phyloP scores from a whole-genome alignment of 768 basidiomycete genomes.

The Xerocomellus amylosporus region DNA sequence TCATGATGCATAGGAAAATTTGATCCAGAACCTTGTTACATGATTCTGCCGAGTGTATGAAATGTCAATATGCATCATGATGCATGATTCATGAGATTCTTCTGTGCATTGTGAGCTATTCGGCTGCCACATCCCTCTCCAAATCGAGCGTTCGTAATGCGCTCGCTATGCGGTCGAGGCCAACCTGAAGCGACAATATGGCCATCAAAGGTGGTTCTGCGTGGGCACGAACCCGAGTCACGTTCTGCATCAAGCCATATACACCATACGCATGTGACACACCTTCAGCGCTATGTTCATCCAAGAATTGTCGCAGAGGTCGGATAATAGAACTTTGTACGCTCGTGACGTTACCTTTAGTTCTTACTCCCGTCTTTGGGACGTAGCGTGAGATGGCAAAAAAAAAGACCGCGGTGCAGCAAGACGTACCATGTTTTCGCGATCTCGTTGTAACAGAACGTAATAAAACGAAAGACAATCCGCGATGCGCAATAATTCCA shows the following conservation, averaged over 20 bases:
- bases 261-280: slow-evolving; percentile 3
- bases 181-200: slow-evolving; percentile 42
- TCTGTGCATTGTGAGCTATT: too few relatives aligned
- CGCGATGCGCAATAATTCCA: slow-evolving; percentile 59
- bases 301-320: slow-evolving; percentile 42
- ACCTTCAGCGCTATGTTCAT: slow-evolving; percentile 36
- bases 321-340: slow-evolving; percentile 45
- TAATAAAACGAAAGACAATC: slow-evolving; percentile 72
- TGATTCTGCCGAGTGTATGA: too few relatives aligned
- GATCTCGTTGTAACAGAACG: slow-evolving; percentile 58
- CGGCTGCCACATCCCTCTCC: not conserved
- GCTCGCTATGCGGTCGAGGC: slow-evolving; percentile 48
- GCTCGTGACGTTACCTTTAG: slow-evolving; percentile 40
- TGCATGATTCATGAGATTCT: too few relatives aligned
- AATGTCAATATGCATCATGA: too few relatives aligned
- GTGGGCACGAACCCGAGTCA: not conserved
- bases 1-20: too few relatives aligned
- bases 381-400: not conserved
- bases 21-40: too few relatives aligned
- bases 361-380: slow-evolving; percentile 51
- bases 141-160: slow-evolving; percentile 30
- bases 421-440: slow-evolving; percentile 47
- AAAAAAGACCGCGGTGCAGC: not conserved
- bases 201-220: slow-evolving; percentile 1
- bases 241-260: not conserved